Evolutionary conservation across 306 rosid species (phyloP), one percentile per base, ranked within the genome.

Genomic region (Ziziphus jujuba): DNA sequence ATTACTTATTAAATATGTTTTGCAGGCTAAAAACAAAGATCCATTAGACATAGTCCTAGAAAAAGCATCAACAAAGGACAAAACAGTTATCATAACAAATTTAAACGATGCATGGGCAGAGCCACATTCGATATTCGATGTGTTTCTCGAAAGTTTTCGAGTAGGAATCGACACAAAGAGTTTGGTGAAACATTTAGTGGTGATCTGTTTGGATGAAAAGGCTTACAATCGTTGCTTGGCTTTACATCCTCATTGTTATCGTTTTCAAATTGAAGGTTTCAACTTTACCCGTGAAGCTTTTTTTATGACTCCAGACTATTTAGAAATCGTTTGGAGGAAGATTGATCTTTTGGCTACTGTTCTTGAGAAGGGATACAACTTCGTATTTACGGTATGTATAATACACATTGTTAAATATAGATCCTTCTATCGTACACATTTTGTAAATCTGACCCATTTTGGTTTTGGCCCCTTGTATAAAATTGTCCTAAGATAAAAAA

Each of bases 31-130:
- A 9, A 8, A 50, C 0, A 16, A 50, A 8, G 16, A 3, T 7
- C 45, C 14, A 56, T 44, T 90, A 44, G 75, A 79, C 7, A 15
- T 24, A 4, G 62, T 86, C 44, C 78, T 93, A 2, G 72, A 25
- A 79, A 65, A 66, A 0, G 98, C 96, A 5, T 72, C 97, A 0
- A 90, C 78, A 90, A 50, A 75, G 65, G 63, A 40, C 14, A 77
- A 78, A 60, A 93, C 97, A 24, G 84, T 93, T 44, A 80, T 93
- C 31, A 11, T 93, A 7, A 88, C 98, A 24, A 93, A 91, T 2
- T 16, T 93, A 24, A 93, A 93, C 43, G 91, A 88, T 10, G 98
- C 97, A 22, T 93, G 98, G 98, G 90, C 91, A 4, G 85, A 86
- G 52, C 87, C 91, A 25, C 77, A 80, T 25, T 90, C 97, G 3